Base-by-base conservation (phyloP, 176 grass and related monocot species). In the Puya raimondii region DNA sequence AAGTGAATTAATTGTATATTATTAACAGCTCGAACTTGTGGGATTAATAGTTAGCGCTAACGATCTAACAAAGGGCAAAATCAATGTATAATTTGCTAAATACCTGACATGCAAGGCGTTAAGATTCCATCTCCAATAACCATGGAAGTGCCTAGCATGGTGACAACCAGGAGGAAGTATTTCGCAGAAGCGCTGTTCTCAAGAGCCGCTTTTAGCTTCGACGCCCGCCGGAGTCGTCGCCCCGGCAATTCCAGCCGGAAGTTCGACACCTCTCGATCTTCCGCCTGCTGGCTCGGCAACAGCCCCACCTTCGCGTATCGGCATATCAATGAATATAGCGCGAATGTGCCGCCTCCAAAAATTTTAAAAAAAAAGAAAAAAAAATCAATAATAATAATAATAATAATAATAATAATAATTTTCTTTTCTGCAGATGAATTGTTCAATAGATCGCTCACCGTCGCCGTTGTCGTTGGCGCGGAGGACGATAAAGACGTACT, bases 61-160 rank as follows among this genome's bases (percentile, higher is more conserved):
- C 9, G 12, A 42, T 11, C 3, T 18, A 23, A 23, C 7, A 12
- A 47, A 21, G 11, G 2, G 15, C 22, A 48, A 25, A 2, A 29
- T 53, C 51, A 72, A 26, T 25, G 17, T 53, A 0, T 57, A 2
- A 42, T 18, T 9, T 18, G 23, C 13, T 2, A 53, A 50, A n/a
- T 74, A 90, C 87, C 91, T 53, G 91, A 95, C 47, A 95, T 95
- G 4, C 76, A 71, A 4, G 91, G 84, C 8, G 91, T 95, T 64
- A 95, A 73, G 48, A 88, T 81, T 59, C 91, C 91, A 49, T 90
- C 87, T 23, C 87, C 79, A 63, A 96, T 80, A 70, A 90, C 91
- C 91, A 96, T 90, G 67, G 81, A 87, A 22, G 91, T 96, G 13
- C 83, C 91, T 14, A 90, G 81, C 56, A 96, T 90, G 26, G 87